Evolutionary conservation across 1,284 basidiomycete species (phyloP).

Genomic region (Microbotryomycetes sp.): DNA sequence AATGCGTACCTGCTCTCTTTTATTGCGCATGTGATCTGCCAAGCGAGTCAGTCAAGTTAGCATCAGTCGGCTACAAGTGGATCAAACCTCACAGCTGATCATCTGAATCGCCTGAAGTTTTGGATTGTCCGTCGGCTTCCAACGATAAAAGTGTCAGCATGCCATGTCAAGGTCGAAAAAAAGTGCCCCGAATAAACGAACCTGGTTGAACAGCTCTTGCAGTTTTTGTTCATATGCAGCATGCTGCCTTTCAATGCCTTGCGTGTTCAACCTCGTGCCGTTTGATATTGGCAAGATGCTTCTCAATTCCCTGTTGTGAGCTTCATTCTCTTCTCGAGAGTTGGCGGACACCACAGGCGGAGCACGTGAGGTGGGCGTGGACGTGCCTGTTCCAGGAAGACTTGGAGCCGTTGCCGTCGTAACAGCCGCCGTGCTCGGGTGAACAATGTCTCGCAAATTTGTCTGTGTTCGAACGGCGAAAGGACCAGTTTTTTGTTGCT

Average conservation of each 20-base stretch:
- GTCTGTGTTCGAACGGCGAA: background rate
- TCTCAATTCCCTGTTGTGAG: background rate
- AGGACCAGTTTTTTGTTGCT: background rate
- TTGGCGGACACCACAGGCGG: too few species aligned
- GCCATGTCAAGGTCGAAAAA: background rate
- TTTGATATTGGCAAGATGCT: background rate
- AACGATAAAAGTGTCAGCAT: background rate
- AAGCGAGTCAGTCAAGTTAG: constrained; percentile 32
- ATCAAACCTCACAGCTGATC: constrained; percentile 53
- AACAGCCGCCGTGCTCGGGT: background rate
- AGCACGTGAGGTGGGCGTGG: background rate
- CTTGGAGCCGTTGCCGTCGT: background rate
- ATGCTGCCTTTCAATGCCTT: background rate
- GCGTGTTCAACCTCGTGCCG: background rate
- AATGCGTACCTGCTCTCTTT: constrained; percentile 45
- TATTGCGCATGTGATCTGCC: constrained; percentile 81
- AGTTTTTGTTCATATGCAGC: background rate
- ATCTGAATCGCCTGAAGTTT: constrained; percentile 67
- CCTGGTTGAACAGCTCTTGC: constrained; percentile 2
- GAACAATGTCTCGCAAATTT: background rate
- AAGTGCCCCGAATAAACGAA: background rate
- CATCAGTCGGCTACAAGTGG: background rate
- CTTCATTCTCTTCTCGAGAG: background rate
- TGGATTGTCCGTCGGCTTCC: constrained; percentile 60
- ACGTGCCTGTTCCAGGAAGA: background rate